A percentile compares a stretch with the other conserved stretches of the same genome.
These are phyloP conservation scores for Metschnikowia aberdeeniae DNA, from an alignment of 805 yeast genomes.

Conservation along the genomic window DNA sequence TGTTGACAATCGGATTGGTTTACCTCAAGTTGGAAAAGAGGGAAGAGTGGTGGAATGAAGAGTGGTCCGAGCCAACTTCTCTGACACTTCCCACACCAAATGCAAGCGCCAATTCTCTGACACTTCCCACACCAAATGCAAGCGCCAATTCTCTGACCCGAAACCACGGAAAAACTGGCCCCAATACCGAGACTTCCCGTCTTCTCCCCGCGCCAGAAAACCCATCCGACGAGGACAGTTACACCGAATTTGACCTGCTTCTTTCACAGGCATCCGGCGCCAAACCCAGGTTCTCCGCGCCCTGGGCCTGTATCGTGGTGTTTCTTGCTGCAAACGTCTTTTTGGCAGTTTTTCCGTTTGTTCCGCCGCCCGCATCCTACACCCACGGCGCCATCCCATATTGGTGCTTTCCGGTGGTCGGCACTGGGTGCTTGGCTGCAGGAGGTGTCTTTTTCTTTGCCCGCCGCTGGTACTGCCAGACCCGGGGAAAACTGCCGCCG, in stretches of 20 bases:
- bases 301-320: constrained; percentile 27
- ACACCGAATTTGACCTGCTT: constrained; percentile 18
- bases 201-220: not conserved
- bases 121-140: no score
- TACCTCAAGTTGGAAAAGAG: constrained; percentile 44
- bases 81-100: no score
- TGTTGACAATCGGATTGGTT: constrained; percentile 50
- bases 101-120: no score
- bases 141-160: no score
- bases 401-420: constrained; percentile 55
- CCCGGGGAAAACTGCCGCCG: constrained; percentile 9
- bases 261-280: constrained; percentile 4
- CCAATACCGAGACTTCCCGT: not conserved
- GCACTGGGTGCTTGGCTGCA: constrained; percentile 39
- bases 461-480: constrained; percentile 9
- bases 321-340: constrained; percentile 47
- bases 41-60: constrained; percentile 36
- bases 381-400: constrained; percentile 40
- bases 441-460: constrained; percentile 35
- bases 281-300: constrained; percentile 22
- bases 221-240: constrained; percentile 8
- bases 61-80: not conserved
- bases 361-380: constrained; percentile 45
- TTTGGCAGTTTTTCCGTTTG: constrained; percentile 52
- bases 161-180: no score